These are phyloP conservation scores for Microcos paniculata DNA, from an alignment of 345 rosid species.

Conservation along the genomic window DNA sequence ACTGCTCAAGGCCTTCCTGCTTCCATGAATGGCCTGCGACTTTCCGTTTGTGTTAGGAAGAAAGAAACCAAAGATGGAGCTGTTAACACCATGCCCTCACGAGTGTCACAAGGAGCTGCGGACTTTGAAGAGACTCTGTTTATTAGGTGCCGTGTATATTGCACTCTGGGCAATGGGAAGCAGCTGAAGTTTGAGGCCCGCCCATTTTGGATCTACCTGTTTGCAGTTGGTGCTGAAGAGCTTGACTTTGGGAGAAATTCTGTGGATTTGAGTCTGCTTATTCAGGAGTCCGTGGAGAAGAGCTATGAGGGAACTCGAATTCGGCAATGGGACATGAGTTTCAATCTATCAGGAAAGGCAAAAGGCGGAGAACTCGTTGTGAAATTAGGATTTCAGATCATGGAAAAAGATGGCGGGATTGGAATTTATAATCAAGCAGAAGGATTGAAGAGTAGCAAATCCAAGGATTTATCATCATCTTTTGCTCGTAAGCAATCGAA, in stretches of 20 bases:
- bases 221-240: constrained; percentile 81
- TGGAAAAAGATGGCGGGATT: constrained; percentile 94
- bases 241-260: constrained; percentile 71
- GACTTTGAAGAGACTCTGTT: constrained; percentile 94
- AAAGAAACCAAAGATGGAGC: constrained; percentile 83
- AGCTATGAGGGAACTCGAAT: constrained; percentile 68
- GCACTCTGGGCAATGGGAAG: constrained; percentile 51
- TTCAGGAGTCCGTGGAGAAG: constrained; percentile 82
- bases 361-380: constrained; percentile 84
- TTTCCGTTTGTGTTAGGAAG: constrained; percentile 82
- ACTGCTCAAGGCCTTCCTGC: constrained; percentile 80
- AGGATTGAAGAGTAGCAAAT: constrained; percentile 43
- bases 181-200: constrained; percentile 77
- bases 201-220: constrained; percentile 63
- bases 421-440: constrained; percentile 70
- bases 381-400: constrained; percentile 84
- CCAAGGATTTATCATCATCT: constrained; percentile 44
- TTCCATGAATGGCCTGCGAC: constrained; percentile 92
- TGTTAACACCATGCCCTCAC: constrained; percentile 87
- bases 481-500: constrained; percentile 79
- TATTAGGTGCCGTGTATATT: constrained; percentile 75
- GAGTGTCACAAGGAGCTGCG: constrained; percentile 84
- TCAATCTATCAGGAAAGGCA: constrained; percentile 79
- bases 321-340: constrained; percentile 87
- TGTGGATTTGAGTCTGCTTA: constrained; percentile 68